Base-by-base conservation (phyloP, 495 filamentous ascomycete species). In the Hypoxylon rickii region DNA sequence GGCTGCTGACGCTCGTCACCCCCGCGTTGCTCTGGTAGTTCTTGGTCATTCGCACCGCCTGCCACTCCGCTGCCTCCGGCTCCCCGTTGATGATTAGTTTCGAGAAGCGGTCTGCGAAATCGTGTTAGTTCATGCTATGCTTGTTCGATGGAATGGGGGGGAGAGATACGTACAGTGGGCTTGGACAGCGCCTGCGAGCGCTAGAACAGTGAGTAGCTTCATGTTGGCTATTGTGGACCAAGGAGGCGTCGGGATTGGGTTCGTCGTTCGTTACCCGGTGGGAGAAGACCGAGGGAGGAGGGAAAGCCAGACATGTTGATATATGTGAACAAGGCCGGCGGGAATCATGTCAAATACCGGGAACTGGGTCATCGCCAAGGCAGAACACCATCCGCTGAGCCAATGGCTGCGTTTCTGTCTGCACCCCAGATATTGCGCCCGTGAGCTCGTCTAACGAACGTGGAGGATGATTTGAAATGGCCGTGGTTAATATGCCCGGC, bases 21-120 rank as follows among this genome's bases (percentile, higher is more conserved):
- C 69, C 70, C 31, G 58, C 65, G 56, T 76, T 73, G 61, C 66
- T 70, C 50, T 78, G 74, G 65, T 71, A 75, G 70, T 77, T 80
- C 61, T 76, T 76, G 10, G 77, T 79, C 64, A 72, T 65, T 38
- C 77, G 74, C 47, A 80, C 58, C 5, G 71, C 66, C 12, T 62
- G 58, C 76, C 75, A 79, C 29, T 76, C 70, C 13, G 58, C 63
- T 1, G 64, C 49, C 40, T 75, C 73, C 7, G 60, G 19, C 13
- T 46, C 36, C 12, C 72, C 69, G 53, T 71, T 62, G 13, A 75
- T 32, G 44, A 76, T 58, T 3, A 75, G 65, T 38, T 69, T 69
- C 7, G 71, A 70, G 65, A 75, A 75, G 42, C 56, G 64, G 58
- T 71, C 70, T 73, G 42, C 0, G n/a, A 32, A 21, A 18, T 18